Conservation (phyloP, 176 grass and related monocot species). For the Pontederia paniculata region DNA sequence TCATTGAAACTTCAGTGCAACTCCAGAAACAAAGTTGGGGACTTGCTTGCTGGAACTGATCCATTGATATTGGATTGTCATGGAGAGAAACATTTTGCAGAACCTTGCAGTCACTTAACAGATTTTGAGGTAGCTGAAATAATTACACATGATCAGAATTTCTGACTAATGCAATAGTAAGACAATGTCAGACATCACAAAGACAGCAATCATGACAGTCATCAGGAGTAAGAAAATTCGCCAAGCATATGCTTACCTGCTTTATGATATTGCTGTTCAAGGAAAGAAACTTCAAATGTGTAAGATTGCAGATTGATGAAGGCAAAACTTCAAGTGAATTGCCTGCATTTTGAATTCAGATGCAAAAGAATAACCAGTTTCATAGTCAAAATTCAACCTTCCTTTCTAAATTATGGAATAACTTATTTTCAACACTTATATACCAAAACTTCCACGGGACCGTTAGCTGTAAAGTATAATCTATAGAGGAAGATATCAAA, state of each 20-base stretch:
- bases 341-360: slow-evolving; percentile 27
- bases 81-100: slow-evolving; percentile 83
- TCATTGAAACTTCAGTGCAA: slow-evolving; percentile 1
- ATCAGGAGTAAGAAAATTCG: neutral
- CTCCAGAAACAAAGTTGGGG: neutral
- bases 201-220: neutral
- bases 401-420: neutral
- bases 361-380: too few relatives aligned
- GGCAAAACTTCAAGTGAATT: slow-evolving; percentile 69
- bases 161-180: neutral
- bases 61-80: slow-evolving; percentile 73
- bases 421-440: too few relatives aligned
- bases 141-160: slow-evolving; percentile 8
- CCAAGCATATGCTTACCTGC: slow-evolving; percentile 32
- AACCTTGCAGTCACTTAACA: slow-evolving; percentile 71
- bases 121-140: slow-evolving; percentile 58
- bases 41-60: slow-evolving; percentile 72
- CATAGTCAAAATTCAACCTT: too few relatives aligned
- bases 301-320: slow-evolving; percentile 59
- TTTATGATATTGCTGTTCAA: slow-evolving; percentile 71
- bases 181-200: too few relatives aligned
- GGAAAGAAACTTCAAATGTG: slow-evolving; percentile 60
- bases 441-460: too few relatives aligned
- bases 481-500: too few relatives aligned
- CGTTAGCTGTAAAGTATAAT: too few relatives aligned